Conservation (phyloP, 352 stramenopile species). For the Globisporangium canariense region DNA sequence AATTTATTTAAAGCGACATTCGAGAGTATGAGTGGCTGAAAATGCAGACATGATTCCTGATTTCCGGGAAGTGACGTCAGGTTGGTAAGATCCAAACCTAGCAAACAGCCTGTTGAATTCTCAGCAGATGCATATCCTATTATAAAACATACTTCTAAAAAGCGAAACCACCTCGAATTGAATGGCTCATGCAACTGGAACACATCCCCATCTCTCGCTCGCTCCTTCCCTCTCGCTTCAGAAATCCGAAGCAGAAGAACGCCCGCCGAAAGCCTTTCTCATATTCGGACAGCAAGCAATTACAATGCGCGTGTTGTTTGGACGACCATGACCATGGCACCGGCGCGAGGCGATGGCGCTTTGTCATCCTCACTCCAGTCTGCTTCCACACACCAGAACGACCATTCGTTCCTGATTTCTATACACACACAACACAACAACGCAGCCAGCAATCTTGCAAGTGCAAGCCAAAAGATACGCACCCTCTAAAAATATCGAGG, state of each 20-base stretch:
- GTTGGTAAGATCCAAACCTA: constrained; percentile 11
- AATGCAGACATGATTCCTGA: constrained; percentile 6
- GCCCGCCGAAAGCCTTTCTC: background rate
- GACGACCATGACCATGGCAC: background rate
- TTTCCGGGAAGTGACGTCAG: constrained; percentile 6
- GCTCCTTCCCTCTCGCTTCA: constrained; percentile 1
- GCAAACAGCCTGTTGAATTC: background rate
- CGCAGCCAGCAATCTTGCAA: background rate
- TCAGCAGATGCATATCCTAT: constrained; percentile 4
- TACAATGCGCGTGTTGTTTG: background rate
- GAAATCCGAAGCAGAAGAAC: constrained; percentile 6
- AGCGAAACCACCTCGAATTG: background rate
- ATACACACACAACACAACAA: background rate
- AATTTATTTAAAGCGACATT: background rate
- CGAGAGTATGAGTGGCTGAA: background rate
- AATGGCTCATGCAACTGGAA: background rate
- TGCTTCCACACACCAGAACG: no score
- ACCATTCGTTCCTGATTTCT: no score
- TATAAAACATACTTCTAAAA: background rate
- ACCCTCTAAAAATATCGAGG: background rate
- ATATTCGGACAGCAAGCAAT: background rate
- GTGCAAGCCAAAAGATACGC: background rate
- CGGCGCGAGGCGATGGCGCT: background rate
- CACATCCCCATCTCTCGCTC: background rate
- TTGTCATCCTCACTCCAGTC: background rate